Conservation (phyloP, 2,329 filamentous ascomycete genomes). For the Colletotrichum cereale region DNA sequence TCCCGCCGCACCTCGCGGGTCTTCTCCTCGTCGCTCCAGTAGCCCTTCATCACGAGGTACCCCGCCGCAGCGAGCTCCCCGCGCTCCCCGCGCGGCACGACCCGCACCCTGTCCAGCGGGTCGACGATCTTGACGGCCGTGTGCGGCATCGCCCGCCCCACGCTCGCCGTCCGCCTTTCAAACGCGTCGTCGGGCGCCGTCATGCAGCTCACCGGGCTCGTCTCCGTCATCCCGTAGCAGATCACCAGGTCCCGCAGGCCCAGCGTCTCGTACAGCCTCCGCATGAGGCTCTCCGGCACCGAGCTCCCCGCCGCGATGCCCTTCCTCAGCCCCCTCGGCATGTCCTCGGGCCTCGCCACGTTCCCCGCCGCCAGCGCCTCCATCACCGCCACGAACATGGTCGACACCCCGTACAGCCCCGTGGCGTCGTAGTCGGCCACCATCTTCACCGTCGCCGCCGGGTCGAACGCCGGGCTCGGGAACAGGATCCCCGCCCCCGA, state of each 20-base stretch:
- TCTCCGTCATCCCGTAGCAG: slow-evolving; percentile 98
- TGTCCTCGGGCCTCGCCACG: slow-evolving; percentile 44
- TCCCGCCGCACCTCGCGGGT: slow-evolving; percentile 75
- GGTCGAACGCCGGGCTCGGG: slow-evolving; percentile 88
- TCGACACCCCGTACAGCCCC: slow-evolving; percentile 88
- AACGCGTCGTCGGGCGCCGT: slow-evolving; percentile 82
- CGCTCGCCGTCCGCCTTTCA: slow-evolving; percentile 77
- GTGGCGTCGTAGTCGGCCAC: slow-evolving; percentile 66
- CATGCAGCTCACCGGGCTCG: slow-evolving; percentile 83
- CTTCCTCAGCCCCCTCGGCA: slow-evolving; percentile 72
- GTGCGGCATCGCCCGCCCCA: slow-evolving; percentile 88
- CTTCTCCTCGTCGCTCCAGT: slow-evolving; percentile 79
- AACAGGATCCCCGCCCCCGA: slow-evolving; percentile 84
- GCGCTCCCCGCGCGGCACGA: slow-evolving; percentile 73
- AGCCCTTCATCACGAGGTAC: slow-evolving; percentile 91
- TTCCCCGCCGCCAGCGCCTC: slow-evolving; percentile 72
- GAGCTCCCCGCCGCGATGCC: slow-evolving; percentile 91
- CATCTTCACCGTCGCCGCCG: slow-evolving; percentile 75
- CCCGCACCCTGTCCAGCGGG: slow-evolving; percentile 67
- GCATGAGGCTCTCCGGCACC: slow-evolving; percentile 88
- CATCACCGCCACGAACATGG: slow-evolving; percentile 92
- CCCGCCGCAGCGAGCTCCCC: slow-evolving; percentile 89
- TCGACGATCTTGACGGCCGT: slow-evolving; percentile 82
- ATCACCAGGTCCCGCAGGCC: slow-evolving; percentile 89
- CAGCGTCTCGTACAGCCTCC: slow-evolving; percentile 76